Evolutionary conservation across 345 rosid species (phyloP).

Genomic region (Brassica rapa): DNA sequence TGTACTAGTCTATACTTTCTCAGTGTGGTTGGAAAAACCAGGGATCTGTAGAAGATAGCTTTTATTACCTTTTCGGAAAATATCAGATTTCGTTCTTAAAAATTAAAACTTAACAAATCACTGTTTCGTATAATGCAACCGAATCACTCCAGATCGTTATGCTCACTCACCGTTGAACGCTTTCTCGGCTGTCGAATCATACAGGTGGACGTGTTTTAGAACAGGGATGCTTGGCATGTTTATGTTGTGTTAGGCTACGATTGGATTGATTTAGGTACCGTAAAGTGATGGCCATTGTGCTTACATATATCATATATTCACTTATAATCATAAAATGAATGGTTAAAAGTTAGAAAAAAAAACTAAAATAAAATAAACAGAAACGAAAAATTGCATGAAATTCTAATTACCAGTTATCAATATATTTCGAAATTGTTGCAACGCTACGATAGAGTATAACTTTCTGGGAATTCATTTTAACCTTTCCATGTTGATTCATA

Average conservation of each 20-base stretch:
- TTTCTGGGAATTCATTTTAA: neutral
- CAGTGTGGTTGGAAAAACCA: too few relatives aligned
- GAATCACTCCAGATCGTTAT: too few relatives aligned
- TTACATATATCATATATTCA: too few relatives aligned
- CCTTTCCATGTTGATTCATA: neutral
- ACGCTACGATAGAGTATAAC: neutral
- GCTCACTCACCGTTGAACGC: too few relatives aligned
- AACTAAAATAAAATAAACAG: neutral
- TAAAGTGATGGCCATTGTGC: slow-evolving; percentile 5
- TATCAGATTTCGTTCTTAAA: too few relatives aligned
- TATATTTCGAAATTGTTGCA: neutral
- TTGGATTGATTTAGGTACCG: slow-evolving; percentile 24
- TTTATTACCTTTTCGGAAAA: too few relatives aligned
- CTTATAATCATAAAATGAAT: neutral
- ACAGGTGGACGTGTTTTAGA: too few relatives aligned
- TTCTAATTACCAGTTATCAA: neutral
- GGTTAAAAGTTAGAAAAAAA: neutral
- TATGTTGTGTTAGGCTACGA: slow-evolving; percentile 12
- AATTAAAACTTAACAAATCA: too few relatives aligned
- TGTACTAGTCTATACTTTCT: too few relatives aligned
- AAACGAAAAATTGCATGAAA: neutral
- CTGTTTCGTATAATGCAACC: too few relatives aligned
- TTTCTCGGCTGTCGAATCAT: too few relatives aligned
- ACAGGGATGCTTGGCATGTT: neutral
- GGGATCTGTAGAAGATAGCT: too few relatives aligned